A percentile compares a stretch with the other conserved stretches of the same genome.
phyloP scores from a whole-genome alignment of 768 basidiomycete genomes.

The Trametes villosa region DNA sequence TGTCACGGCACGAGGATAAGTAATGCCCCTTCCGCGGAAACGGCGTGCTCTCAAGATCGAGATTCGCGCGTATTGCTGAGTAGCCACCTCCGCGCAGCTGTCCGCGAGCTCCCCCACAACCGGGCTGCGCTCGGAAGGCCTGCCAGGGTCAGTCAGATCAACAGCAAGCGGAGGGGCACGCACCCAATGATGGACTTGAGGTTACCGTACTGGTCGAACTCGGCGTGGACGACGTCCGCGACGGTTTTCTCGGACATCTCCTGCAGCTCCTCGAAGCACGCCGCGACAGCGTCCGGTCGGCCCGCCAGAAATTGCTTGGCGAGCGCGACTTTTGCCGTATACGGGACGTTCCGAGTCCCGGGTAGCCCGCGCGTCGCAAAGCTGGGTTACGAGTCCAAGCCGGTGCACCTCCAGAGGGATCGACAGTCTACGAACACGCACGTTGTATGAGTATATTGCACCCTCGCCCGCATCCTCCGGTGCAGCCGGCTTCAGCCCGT shows the following conservation, averaged over 20 bases:
- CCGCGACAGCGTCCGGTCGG: slow-evolving; percentile 25
- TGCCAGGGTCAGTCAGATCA: not conserved
- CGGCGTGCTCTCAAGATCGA: slow-evolving; percentile 28
- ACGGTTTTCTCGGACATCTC: slow-evolving; percentile 21
- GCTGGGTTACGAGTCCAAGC: not conserved
- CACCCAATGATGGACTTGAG: slow-evolving; percentile 27
- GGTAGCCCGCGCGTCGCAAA: slow-evolving; percentile 65
- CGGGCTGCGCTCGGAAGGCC: slow-evolving; percentile 8
- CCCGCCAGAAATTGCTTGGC: slow-evolving; percentile 19
- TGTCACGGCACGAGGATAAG: slow-evolving; percentile 37
- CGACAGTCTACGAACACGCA: no score
- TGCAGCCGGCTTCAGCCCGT: slow-evolving; percentile 14
- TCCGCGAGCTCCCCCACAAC: slow-evolving; percentile 21
- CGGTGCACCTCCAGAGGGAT: not conserved
- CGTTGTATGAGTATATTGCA: slow-evolving; percentile 34
- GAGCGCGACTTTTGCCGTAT: slow-evolving; percentile 34
- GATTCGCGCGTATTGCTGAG: slow-evolving; percentile 3
- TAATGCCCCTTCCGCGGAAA: slow-evolving; percentile 51
- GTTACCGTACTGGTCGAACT: slow-evolving; percentile 29
- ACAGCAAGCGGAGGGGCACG: not conserved
- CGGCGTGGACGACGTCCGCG: slow-evolving; percentile 14
- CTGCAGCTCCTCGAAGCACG: slow-evolving; percentile 25
- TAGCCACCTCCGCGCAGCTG: slow-evolving; percentile 4
- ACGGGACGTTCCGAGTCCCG: slow-evolving; percentile 64
- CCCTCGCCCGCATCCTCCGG: not conserved